These are phyloP conservation scores for Neoscytalidium dimidiatum DNA, from an alignment of 2,329 filamentous ascomycete species.

Conservation along the genomic window DNA sequence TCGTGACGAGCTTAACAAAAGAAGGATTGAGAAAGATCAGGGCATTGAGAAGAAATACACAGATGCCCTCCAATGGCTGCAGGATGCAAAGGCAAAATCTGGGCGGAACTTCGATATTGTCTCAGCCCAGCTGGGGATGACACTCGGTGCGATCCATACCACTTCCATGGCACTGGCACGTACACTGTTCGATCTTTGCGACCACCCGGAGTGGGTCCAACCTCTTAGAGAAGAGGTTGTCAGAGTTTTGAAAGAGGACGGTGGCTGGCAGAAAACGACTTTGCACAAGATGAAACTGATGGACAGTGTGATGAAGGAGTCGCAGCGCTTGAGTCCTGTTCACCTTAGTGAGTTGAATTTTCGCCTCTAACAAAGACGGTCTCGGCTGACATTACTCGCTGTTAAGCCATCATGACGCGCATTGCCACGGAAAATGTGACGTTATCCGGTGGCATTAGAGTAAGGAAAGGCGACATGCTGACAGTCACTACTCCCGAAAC, in stretches of 20 bases:
- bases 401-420: not conserved
- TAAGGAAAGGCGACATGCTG: not conserved
- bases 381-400: not conserved
- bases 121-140: not conserved
- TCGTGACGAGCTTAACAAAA: not conserved
- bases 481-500: not conserved
- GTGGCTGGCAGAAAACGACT: not conserved
- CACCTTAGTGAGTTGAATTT: not conserved
- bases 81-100: not conserved
- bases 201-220: not conserved
- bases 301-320: conserved; percentile 20
- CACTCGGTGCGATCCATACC: not conserved
- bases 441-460: not conserved
- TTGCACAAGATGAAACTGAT: not conserved
- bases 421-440: not conserved
- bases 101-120: not conserved
- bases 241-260: not conserved
- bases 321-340: conserved; percentile 15
- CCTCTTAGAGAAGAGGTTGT: not conserved
- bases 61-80: not conserved
- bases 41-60: not conserved
- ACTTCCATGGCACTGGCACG: not conserved
- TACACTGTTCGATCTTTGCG: not conserved
- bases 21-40: not conserved
- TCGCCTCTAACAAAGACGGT: not conserved